Evolutionary conservation across 1,139 yeast genomes (phyloP).

Genomic region (Kodamaea suecica): DNA sequence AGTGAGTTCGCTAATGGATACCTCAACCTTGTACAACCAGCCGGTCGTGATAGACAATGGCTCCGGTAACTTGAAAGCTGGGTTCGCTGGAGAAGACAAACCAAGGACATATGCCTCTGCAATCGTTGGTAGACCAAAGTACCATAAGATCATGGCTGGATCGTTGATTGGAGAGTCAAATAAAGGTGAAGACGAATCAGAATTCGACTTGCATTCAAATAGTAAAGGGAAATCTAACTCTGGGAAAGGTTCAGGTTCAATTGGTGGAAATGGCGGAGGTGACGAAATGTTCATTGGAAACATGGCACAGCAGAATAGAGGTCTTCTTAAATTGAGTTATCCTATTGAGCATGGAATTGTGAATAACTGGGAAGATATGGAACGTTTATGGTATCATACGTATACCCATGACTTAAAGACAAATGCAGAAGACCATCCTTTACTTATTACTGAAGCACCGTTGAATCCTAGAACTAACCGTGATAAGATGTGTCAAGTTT

Average conservation of each 20-base stretch:
- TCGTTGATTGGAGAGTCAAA: conserved; percentile 38
- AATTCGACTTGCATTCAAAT: not conserved
- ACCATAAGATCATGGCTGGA: conserved; percentile 82
- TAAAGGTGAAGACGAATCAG: conserved; percentile 6
- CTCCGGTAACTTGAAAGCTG: conserved; percentile 84
- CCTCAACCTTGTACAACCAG: conserved; percentile 53
- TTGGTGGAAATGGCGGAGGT: not conserved
- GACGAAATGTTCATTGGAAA: conserved; percentile 64
- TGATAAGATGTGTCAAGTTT: conserved; percentile 67
- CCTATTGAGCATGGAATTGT: conserved; percentile 84
- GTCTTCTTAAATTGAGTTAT: conserved; percentile 63
- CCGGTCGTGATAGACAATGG: conserved; percentile 94
- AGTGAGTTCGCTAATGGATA: not conserved
- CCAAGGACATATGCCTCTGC: conserved; percentile 58
- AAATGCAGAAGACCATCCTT: conserved; percentile 51
- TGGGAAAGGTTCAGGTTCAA: conserved; percentile 6
- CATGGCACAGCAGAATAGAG: conserved; percentile 70
- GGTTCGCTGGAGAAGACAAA: conserved; percentile 87
- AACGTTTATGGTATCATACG: conserved; percentile 64
- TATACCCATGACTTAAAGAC: conserved; percentile 58
- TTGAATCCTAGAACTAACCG: conserved; percentile 72
- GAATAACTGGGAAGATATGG: conserved; percentile 87
- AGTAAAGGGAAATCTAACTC: conserved; percentile 9
- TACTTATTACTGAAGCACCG: conserved; percentile 87
- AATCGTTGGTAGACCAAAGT: conserved; percentile 79